Percentiles rank a stretch among this genome's conserved stretches.
Evolutionary conservation across 345 rosid genomes (phyloP).

Genomic region (Eucalyptus fibrosa): DNA sequence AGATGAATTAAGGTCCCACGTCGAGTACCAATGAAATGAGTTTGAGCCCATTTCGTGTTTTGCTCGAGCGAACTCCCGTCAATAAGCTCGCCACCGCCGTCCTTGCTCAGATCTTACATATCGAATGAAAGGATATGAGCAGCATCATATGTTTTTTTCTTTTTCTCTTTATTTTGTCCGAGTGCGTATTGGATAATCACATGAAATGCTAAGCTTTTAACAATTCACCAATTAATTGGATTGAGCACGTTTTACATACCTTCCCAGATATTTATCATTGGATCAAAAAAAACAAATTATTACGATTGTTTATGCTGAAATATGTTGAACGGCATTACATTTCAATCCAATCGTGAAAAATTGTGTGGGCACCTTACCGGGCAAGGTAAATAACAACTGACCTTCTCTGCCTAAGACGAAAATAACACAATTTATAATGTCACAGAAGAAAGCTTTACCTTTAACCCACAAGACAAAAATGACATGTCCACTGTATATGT

Average conservation of each 20-base stretch:
- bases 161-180: neutral
- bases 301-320: fast-evolving
- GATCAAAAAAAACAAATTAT: too few species aligned
- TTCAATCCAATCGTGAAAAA: too few species aligned
- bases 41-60: neutral
- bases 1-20: neutral
- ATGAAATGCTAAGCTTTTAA: neutral
- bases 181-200: neutral
- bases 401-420: neutral
- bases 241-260: neutral
- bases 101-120: neutral
- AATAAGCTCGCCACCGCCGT: neutral
- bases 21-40: neutral
- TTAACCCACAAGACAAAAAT: neutral
- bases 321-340: too few species aligned
- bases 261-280: too few species aligned
- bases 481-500: fast-evolving
- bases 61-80: neutral
- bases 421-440: too few species aligned
- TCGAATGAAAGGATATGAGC: neutral
- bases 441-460: neutral
- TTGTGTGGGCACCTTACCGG: too few species aligned
- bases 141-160: neutral
- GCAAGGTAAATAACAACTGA: too few species aligned
- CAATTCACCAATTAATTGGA: neutral